These are phyloP conservation scores for Alternaria metachromatica DNA, from an alignment of 2,329 filamentous ascomycete species.

Conservation along the genomic window DNA sequence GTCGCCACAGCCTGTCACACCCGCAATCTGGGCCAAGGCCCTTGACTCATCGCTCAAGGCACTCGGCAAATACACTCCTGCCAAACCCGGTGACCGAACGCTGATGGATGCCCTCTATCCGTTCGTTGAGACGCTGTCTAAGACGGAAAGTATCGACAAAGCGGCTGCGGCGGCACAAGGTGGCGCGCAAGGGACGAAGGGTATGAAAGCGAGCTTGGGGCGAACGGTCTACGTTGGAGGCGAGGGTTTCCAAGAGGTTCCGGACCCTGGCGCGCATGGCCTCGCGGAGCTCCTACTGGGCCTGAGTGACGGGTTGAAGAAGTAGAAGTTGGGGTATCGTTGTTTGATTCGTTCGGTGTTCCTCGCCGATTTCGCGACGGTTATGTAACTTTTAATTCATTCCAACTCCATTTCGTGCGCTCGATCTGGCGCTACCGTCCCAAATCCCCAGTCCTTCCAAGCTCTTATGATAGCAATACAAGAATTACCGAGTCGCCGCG, in stretches of 20 bases:
- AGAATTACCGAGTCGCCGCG: conserved; percentile 88
- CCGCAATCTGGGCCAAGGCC: conserved; percentile 68
- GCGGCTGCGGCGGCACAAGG: conserved; percentile 77
- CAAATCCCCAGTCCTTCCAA: conserved; percentile 11
- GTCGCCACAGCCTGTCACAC: conserved; percentile 54
- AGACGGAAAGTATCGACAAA: conserved; percentile 70
- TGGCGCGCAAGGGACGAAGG: conserved; percentile 84
- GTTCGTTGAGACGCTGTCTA: conserved; percentile 75
- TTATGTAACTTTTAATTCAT: conserved; percentile 45
- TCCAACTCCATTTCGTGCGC: conserved; percentile 32
- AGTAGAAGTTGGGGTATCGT: conserved; percentile 39
- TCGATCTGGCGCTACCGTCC: conserved; percentile 8
- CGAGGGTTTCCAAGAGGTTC: conserved; percentile 73
- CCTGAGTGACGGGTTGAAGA: conserved; percentile 64
- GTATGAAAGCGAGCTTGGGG: conserved; percentile 89
- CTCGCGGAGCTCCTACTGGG: conserved; percentile 84
- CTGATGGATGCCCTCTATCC: conserved; percentile 88
- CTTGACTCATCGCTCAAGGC: conserved; percentile 69
- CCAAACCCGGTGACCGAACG: conserved; percentile 86
- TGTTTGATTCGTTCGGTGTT: conserved; percentile 36
- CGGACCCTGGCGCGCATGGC: conserved; percentile 78
- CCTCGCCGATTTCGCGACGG: conserved; percentile 30
- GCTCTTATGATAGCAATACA: conserved; percentile 74
- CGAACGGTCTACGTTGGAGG: conserved; percentile 81
- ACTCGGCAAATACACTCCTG: conserved; percentile 85